Base-by-base conservation (phyloP, 768 basidiomycete species). In the Scleroderma citrinum region DNA sequence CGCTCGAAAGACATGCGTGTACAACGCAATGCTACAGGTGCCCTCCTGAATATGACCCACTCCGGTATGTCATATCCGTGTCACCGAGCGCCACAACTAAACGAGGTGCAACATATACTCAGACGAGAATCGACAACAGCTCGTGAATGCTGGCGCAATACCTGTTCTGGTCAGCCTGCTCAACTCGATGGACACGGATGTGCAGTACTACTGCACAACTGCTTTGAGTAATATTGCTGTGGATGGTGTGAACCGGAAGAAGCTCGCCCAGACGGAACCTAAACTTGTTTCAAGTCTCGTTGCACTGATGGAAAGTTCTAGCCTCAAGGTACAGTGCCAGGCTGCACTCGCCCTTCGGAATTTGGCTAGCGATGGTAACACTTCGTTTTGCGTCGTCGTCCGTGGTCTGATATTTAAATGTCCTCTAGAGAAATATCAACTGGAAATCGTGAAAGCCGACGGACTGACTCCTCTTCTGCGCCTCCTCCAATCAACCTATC, bases 1-100 rank as follows among this genome's bases (percentile, higher is more conserved):
- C 84, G 92, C 54, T 96, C 92, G 20, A 98, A 98, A 71, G 96
- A 99, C 66, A 97, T 99, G 95, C 82, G 96, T 11, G 96, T 99
- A 3, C 96, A 99, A 68, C 80, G 96, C 52, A 99, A 99, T 63
- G 96, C 96, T 11, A 99, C 96, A 2, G 96, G 96, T 7, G 96
- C 96, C 35, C 73, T 99, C 49, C 76, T 99, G 31, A 99, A 99
- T 67, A 98, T 98, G 96, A 99, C 96, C 31, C 96, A 99, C 72
- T 96, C 93, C 21, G 94, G 94, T 92, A 57, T 56, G 77, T 59
- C 29, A 29, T 42, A 29, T 5, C 11, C 2, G 32, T 31, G 5
- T 13, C 8, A 29, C 38, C 47, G 51, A 49, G 29, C 20, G 34
- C 24, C 46, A 5, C 19, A 39, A 21, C 49, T 46, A 7, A 59